A percentile compares a stretch with the other conserved stretches of the same genome.
phyloP scores from a whole-genome alignment of 192 early-diverging fungal species.

The Linnemannia elongata region DNA sequence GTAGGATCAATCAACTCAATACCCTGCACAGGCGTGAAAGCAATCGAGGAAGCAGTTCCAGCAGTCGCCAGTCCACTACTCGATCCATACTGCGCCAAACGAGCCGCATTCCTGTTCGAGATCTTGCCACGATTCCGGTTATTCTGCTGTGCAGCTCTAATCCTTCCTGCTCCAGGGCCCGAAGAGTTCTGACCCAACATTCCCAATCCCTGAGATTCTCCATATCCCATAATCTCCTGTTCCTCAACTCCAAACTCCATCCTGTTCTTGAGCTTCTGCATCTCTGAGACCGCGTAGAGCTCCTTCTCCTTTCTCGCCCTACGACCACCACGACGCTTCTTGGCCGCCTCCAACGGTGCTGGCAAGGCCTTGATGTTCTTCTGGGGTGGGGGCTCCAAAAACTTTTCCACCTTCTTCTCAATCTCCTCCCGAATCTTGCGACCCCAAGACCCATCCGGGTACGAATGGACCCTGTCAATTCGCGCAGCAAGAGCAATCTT shows the following conservation, averaged over 20 bases:
- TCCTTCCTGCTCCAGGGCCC: constrained; percentile 72
- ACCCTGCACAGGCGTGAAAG: constrained; percentile 96
- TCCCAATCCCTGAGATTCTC: constrained; percentile 90
- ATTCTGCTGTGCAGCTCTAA: constrained; percentile 80
- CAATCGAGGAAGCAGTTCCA: constrained; percentile 88
- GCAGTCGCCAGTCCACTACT: constrained; percentile 73
- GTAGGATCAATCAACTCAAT: constrained; percentile 94
- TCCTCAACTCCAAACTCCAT: constrained; percentile 94
- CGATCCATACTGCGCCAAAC: constrained; percentile 41
- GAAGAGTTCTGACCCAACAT: constrained; percentile 79
- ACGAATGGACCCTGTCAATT: constrained; percentile 82
- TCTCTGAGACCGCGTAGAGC: constrained; percentile 85
- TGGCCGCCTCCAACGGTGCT: constrained; percentile 91
- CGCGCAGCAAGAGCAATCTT: constrained; percentile 90
- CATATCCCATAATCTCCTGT: constrained; percentile 88
- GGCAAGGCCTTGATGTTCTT: constrained; percentile 92
- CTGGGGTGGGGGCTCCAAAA: constrained; percentile 87
- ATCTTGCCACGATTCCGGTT: constrained; percentile 76
- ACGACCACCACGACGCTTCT: constrained; percentile 92
- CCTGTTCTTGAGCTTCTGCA: constrained; percentile 91
- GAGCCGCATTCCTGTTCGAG: constrained; percentile 52
- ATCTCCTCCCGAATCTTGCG: constrained; percentile 81
- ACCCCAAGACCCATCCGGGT: constrained; percentile 82
- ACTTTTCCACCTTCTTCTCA: constrained; percentile 88
- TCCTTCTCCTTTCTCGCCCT: constrained; percentile 89